Evolutionary conservation across 169 alveolate species (phyloP).

Genomic region (Cryptosporidium andersoni): DNA sequence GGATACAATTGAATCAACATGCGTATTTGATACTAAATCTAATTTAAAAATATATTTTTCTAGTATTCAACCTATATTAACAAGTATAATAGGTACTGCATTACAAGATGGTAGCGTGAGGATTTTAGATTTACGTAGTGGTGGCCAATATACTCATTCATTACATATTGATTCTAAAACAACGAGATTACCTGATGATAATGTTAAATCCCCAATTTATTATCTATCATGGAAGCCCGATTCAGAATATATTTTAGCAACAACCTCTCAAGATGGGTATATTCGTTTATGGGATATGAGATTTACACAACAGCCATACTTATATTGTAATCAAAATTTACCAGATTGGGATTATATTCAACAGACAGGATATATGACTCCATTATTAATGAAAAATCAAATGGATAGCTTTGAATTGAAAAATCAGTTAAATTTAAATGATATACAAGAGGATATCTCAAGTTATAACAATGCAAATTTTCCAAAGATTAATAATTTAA

Average conservation of each 20-base stretch:
- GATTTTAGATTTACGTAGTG: constrained; percentile 40
- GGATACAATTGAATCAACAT: constrained; percentile 29
- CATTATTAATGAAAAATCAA: constrained; percentile 7
- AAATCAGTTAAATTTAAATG: neutral
- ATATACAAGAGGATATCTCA: no score
- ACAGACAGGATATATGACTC: constrained; percentile 18
- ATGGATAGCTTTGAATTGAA: neutral
- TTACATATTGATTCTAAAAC: constrained; percentile 27
- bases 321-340: constrained; percentile 22
- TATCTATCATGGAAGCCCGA: constrained; percentile 42
- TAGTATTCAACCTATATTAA: neutral
- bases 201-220: constrained; percentile 18
- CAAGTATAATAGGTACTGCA: constrained; percentile 22
- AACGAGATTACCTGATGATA: constrained; percentile 14
- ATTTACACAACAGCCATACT: constrained; percentile 74
- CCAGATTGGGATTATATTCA: constrained; percentile 58
- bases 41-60: constrained; percentile 16
- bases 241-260: constrained; percentile 73
- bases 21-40: constrained; percentile 9
- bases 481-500: neutral
- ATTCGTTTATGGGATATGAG: constrained; percentile 87
- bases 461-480: neutral
- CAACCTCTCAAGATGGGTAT: constrained; percentile 83
- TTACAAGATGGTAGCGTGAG: constrained; percentile 42
- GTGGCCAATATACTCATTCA: constrained; percentile 18